These are phyloP conservation scores for Hypocrella siamensis DNA, from an alignment of 2,329 filamentous ascomycete species.

Conservation along the genomic window DNA sequence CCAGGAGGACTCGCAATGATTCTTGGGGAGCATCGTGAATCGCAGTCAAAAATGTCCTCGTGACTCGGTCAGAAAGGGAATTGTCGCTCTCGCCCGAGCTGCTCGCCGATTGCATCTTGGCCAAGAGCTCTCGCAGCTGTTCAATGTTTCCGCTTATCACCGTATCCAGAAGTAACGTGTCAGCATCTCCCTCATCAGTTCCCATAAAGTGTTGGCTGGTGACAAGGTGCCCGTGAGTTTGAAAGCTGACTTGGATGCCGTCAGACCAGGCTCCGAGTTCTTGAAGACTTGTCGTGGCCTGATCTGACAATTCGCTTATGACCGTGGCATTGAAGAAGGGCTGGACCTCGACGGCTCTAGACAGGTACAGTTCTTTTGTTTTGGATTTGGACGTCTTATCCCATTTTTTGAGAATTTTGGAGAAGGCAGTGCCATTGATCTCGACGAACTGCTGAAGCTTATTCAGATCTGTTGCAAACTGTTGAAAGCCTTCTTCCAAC, in stretches of 20 bases:
- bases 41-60: slow-evolving; percentile 76
- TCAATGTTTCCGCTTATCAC: slow-evolving; percentile 69
- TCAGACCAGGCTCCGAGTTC: slow-evolving; percentile 96
- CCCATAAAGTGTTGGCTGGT: slow-evolving; percentile 50
- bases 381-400: slow-evolving; percentile 99
- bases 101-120: slow-evolving; percentile 44
- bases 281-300: slow-evolving; percentile 88
- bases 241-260: slow-evolving; percentile 81
- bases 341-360: slow-evolving; percentile 89
- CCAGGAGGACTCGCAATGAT: slow-evolving; percentile 60
- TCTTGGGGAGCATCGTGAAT: slow-evolving; percentile 72
- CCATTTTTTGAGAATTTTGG: slow-evolving; percentile 99
- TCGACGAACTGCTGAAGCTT: slow-evolving; percentile 98
- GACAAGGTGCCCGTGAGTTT: slow-evolving; percentile 46
- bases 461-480: slow-evolving; percentile 92
- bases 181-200: slow-evolving; percentile 78
- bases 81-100: slow-evolving; percentile 41
- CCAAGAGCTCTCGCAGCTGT: slow-evolving; percentile 65
- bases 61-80: slow-evolving; percentile 58
- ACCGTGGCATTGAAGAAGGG: slow-evolving; percentile 97
- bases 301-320: slow-evolving; percentile 90
- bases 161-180: slow-evolving; percentile 75
- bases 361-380: slow-evolving; percentile 94
- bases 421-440: slow-evolving; percentile 94
- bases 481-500: slow-evolving; percentile 89